Evolutionary conservation across 139 green algal species (phyloP).

Genomic region (Chlorella vulgaris): DNA sequence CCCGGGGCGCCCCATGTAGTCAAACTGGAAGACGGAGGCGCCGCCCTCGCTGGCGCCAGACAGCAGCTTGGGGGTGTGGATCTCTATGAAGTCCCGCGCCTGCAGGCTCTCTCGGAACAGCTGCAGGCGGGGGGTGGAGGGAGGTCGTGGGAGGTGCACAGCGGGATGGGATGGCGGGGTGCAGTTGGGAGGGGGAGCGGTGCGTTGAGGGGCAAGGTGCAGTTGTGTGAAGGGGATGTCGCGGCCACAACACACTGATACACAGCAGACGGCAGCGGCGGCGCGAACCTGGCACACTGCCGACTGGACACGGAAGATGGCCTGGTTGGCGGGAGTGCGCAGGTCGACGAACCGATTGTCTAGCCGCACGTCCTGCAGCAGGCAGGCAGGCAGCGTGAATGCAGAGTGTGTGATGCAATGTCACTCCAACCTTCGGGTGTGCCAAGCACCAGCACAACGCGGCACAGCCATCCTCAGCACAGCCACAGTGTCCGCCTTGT

Average conservation of each 20-base stretch:
- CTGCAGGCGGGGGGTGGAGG: slow-evolving; percentile 52
- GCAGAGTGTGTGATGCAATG: background rate
- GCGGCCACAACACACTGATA: no score
- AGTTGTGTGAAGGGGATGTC: no score
- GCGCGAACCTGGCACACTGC: slow-evolving; percentile 87
- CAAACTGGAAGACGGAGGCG: slow-evolving; percentile 89
- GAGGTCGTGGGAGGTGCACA: no score
- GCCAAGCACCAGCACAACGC: no score
- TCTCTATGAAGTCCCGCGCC: slow-evolving; percentile 87
- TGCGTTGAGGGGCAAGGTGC: no score
- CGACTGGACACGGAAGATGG: slow-evolving; percentile 95
- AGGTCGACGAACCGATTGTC: slow-evolving; percentile 95
- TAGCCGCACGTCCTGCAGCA: slow-evolving; percentile 85
- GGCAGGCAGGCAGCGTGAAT: background rate
- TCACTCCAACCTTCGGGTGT: no score
- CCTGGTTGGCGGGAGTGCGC: slow-evolving; percentile 96
- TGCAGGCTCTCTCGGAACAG: slow-evolving; percentile 88
- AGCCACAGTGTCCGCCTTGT: background rate
- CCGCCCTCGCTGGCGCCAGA: slow-evolving; percentile 89
- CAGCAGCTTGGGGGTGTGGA: slow-evolving; percentile 97
- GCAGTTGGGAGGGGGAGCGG: no score
- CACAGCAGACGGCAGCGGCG: no score
- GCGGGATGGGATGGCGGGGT: no score
- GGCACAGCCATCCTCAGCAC: no score
- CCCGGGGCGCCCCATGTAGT: slow-evolving; percentile 93